Percentiles rank a stretch among this genome's conserved stretches.
phyloP scores from a whole-genome alignment of 2,329 filamentous ascomycete genomes.

The Fusarium penzigii region DNA sequence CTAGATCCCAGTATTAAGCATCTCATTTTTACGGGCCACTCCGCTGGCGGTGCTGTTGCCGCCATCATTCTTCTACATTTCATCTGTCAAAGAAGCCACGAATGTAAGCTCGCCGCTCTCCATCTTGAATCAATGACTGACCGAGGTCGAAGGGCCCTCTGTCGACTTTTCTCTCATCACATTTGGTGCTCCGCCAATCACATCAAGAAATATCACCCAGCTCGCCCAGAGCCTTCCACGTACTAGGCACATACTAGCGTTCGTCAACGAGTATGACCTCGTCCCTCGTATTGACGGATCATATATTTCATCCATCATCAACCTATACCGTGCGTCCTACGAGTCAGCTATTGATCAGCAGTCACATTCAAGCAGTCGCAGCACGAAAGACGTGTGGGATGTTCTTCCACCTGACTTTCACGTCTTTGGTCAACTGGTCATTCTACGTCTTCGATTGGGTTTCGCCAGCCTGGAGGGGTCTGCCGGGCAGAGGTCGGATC shows the following conservation, averaged over 20 bases:
- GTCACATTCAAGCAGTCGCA: rapidly evolving
- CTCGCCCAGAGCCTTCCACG: background rate
- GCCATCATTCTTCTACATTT: conserved; percentile 19
- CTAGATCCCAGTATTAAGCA: background rate
- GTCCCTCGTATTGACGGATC: conserved; percentile 19
- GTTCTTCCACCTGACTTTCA: conserved; percentile 1
- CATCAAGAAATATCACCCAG: conserved; percentile 12
- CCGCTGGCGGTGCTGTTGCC: conserved; percentile 25
- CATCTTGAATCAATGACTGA: rapidly evolving
- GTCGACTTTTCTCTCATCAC: conserved; percentile 18
- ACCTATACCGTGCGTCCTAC: conserved; percentile 20
- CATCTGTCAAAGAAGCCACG: background rate
- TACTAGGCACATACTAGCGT: conserved; percentile 7
- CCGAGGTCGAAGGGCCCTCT: background rate
- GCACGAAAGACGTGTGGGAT: background rate
- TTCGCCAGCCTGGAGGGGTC: background rate
- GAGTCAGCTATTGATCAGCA: background rate
- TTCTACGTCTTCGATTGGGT: background rate
- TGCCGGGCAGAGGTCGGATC: background rate
- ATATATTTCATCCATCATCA: conserved; percentile 22
- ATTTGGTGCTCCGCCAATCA: conserved; percentile 23
- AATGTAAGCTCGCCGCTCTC: background rate
- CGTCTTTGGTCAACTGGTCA: background rate
- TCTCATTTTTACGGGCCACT: conserved; percentile 26
- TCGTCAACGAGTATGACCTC: conserved; percentile 27